phyloP scores from a whole-genome alignment of 1,284 basidiomycete genomes.

The Rhodotorula sp. region DNA sequence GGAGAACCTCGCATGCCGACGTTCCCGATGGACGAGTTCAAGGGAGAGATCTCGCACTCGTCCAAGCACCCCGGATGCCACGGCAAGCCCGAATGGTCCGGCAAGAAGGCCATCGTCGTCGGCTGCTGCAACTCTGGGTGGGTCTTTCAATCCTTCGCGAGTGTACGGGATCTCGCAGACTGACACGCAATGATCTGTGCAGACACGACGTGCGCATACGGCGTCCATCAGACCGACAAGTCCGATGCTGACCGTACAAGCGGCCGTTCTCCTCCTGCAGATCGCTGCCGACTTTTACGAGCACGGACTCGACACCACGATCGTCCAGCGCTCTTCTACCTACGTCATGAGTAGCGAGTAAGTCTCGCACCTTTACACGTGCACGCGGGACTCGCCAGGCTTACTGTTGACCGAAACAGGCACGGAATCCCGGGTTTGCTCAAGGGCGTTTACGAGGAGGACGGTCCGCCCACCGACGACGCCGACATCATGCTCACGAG shows the following conservation, averaged over 20 bases:
- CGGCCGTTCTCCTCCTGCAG: neutral
- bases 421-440: slow-evolving; percentile 38
- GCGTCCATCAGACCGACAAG: too few relatives aligned
- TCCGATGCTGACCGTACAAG: too few relatives aligned
- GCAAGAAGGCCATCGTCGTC: slow-evolving; percentile 46
- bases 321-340: slow-evolving; percentile 50
- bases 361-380: too few relatives aligned
- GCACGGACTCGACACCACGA: slow-evolving; percentile 46
- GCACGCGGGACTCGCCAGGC: too few relatives aligned
- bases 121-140: slow-evolving; percentile 15
- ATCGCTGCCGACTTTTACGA: slow-evolving; percentile 46
- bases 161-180: neutral
- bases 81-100: slow-evolving; percentile 36
- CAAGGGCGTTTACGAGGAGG: slow-evolving; percentile 51
- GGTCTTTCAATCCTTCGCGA: neutral
- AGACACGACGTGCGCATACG: neutral
- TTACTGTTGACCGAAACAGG: too few relatives aligned
- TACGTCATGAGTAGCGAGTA: slow-evolving; percentile 35
- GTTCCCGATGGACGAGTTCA: slow-evolving; percentile 46
- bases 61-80: slow-evolving; percentile 42
- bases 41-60: slow-evolving; percentile 47
- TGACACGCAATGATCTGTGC: neutral
- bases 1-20: slow-evolving; percentile 50
- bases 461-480: slow-evolving; percentile 51
- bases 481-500: slow-evolving; percentile 56